Percentiles rank a stretch among this genome's conserved stretches.
These are phyloP conservation scores for Mollisiaceae sp. DNA, from an alignment of 2,329 filamentous ascomycete species.

Conservation along the genomic window DNA sequence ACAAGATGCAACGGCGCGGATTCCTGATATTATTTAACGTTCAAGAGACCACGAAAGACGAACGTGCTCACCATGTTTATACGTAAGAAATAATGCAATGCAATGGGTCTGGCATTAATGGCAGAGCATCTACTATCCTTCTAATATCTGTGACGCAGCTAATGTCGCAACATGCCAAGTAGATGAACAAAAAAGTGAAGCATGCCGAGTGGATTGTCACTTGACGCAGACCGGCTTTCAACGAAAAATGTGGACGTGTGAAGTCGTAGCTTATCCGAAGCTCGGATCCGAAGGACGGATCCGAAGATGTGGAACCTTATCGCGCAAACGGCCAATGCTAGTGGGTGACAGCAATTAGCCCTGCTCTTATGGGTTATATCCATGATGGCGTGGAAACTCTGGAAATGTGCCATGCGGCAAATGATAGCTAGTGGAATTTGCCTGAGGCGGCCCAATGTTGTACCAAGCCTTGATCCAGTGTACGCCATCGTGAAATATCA, in stretches of 20 bases:
- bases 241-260: no score
- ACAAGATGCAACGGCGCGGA: not conserved
- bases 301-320: not conserved
- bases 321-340: not conserved
- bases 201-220: not conserved
- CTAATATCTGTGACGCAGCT: slow-evolving; percentile 1
- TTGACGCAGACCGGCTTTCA: not conserved
- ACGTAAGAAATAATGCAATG: slow-evolving; percentile 2
- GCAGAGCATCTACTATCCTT: not conserved
- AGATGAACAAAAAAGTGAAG: not conserved
- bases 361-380: slow-evolving; percentile 5
- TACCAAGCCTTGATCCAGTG: not conserved
- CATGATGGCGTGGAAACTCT: not conserved
- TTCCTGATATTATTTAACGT: slow-evolving; percentile 6
- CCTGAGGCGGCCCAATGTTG: not conserved
- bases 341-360: not conserved
- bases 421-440: not conserved
- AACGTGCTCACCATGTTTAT: slow-evolving; percentile 3
- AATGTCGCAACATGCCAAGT: not conserved
- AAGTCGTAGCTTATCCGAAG: not conserved
- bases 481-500: slow-evolving; percentile 8
- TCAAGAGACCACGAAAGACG: not conserved
- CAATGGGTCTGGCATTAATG: slow-evolving; percentile 8
- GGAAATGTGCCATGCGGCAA: not conserved
- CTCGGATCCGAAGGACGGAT: not conserved